Conservation (phyloP, 805 yeast species). For the Candida takata region DNA sequence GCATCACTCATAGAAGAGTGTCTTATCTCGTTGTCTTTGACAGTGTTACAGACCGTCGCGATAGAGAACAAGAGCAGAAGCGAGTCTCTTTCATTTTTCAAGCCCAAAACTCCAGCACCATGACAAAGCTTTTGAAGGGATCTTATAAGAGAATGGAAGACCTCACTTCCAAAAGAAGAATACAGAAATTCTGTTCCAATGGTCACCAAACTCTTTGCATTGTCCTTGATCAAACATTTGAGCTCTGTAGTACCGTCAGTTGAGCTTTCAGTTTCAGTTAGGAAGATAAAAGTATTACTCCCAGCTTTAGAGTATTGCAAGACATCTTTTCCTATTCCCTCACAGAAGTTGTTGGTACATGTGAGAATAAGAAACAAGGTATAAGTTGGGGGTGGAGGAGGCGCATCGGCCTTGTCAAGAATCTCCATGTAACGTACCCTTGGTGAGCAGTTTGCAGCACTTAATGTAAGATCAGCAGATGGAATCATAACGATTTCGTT, state of each 20-base stretch:
- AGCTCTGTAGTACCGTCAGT: slow-evolving; percentile 4
- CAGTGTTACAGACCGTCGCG: slow-evolving; percentile 37
- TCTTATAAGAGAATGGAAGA: slow-evolving; percentile 60
- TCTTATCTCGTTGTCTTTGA: slow-evolving; percentile 22
- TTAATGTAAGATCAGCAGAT: slow-evolving; percentile 27
- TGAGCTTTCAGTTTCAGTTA: slow-evolving; percentile 7
- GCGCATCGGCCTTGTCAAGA: slow-evolving; percentile 77
- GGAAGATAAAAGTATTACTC: slow-evolving; percentile 10
- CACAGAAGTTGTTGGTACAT: slow-evolving; percentile 49
- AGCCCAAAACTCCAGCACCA: slow-evolving; percentile 68
- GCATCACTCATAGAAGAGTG: slow-evolving; percentile 42
- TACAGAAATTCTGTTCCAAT: slow-evolving; percentile 48
- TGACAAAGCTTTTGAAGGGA: slow-evolving; percentile 78
- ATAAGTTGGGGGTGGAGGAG: slow-evolving; percentile 58
- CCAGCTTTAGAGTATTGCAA: slow-evolving; percentile 30
- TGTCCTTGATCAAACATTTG: slow-evolving; percentile 26
- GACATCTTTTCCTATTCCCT: slow-evolving; percentile 57
- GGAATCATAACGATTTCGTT: slow-evolving; percentile 26
- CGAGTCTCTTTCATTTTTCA: slow-evolving; percentile 50
- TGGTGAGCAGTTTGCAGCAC: slow-evolving; percentile 36
- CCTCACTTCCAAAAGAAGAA: slow-evolving; percentile 61
- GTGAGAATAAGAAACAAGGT: slow-evolving; percentile 48
- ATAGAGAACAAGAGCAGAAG: slow-evolving; percentile 40
- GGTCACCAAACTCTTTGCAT: slow-evolving; percentile 34
- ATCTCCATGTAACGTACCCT: slow-evolving; percentile 62